Conservation (phyloP, 768 basidiomycete species). For the Suillus paluster region DNA sequence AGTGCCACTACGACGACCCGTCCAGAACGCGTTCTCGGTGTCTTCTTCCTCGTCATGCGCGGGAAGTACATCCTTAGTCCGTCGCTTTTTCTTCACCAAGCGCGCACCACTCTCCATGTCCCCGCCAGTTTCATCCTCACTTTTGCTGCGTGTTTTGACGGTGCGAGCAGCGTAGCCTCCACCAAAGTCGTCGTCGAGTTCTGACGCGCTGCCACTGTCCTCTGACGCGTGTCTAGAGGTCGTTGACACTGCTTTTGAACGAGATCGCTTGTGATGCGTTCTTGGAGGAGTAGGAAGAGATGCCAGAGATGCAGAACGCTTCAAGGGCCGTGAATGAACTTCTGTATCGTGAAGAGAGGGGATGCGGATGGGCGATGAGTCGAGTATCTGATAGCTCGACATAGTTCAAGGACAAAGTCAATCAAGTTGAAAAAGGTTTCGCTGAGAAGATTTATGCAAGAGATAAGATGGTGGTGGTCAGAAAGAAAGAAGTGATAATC, state of each 20-base stretch:
- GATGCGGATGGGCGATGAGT: conserved; percentile 32
- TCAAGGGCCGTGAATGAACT: conserved; percentile 43
- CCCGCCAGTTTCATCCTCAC: conserved; percentile 22
- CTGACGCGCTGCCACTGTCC: conserved; percentile 42
- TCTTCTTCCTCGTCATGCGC: conserved; percentile 58
- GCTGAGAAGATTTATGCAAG: neutral
- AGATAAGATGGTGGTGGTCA: conserved; percentile 10
- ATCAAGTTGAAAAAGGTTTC: conserved; percentile 4
- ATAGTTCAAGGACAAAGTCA: conserved; percentile 16
- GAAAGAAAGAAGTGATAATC: conserved; percentile 9
- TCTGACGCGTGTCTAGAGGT: conserved; percentile 50
- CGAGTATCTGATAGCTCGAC: conserved; percentile 39
- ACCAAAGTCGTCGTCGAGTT: conserved; percentile 24
- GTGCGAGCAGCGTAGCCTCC: conserved; percentile 15
- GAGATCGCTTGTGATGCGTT: conserved; percentile 54
- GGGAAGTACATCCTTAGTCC: conserved; percentile 37
- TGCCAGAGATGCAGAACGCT: conserved; percentile 66
- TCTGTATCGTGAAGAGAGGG: conserved; percentile 19
- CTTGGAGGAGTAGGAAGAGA: conserved; percentile 71
- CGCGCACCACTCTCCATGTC: conserved; percentile 22
- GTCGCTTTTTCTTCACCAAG: conserved; percentile 43
- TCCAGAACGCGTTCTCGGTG: conserved; percentile 44
- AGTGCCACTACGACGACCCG: conserved; percentile 24
- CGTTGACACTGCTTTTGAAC: conserved; percentile 45
- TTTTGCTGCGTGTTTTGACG: conserved; percentile 14